Conservation (phyloP, 192 early-diverging fungal species). For the Gaertneriomyces sp. region DNA sequence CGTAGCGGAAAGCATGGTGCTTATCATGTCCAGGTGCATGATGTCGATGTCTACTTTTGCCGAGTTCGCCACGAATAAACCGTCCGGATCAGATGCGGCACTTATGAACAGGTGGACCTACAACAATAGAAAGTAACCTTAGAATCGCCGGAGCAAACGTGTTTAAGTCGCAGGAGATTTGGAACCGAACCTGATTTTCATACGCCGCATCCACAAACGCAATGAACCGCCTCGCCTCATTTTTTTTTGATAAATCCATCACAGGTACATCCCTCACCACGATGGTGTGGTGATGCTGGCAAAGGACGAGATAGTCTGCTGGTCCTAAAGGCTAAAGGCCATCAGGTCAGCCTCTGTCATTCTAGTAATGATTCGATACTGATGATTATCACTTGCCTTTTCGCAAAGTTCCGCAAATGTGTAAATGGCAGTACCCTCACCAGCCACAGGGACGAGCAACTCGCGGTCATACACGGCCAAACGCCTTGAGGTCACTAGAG, state of each 20-base stretch:
- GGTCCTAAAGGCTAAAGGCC: slow-evolving; percentile 41
- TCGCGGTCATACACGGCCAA: slow-evolving; percentile 62
- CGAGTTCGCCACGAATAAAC: slow-evolving; percentile 8
- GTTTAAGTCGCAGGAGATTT: neutral
- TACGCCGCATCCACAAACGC: slow-evolving; percentile 91
- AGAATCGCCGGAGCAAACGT: too few relatives aligned
- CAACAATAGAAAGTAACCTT: neutral
- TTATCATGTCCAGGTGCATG: slow-evolving; percentile 33
- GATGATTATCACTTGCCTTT: neutral
- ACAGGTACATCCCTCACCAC: slow-evolving; percentile 45
- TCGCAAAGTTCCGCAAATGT: slow-evolving; percentile 74
- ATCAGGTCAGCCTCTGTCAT: slow-evolving; percentile 50
- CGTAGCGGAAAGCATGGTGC: too few relatives aligned
- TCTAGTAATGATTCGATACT: neutral
- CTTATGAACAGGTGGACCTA: slow-evolving; percentile 48
- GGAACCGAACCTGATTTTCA: slow-evolving; percentile 62
- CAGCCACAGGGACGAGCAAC: slow-evolving; percentile 59
- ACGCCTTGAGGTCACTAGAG: neutral
- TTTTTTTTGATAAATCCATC: slow-evolving; percentile 63
- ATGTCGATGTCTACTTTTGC: slow-evolving; percentile 21
- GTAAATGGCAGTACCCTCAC: slow-evolving; percentile 67
- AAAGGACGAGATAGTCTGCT: slow-evolving; percentile 83
- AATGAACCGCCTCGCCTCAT: slow-evolving; percentile 89
- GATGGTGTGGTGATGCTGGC: slow-evolving; percentile 65
- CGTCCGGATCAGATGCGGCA: slow-evolving; percentile 58